Conservation (phyloP, 208 protist species). For the Leishmania guyanensis region DNA sequence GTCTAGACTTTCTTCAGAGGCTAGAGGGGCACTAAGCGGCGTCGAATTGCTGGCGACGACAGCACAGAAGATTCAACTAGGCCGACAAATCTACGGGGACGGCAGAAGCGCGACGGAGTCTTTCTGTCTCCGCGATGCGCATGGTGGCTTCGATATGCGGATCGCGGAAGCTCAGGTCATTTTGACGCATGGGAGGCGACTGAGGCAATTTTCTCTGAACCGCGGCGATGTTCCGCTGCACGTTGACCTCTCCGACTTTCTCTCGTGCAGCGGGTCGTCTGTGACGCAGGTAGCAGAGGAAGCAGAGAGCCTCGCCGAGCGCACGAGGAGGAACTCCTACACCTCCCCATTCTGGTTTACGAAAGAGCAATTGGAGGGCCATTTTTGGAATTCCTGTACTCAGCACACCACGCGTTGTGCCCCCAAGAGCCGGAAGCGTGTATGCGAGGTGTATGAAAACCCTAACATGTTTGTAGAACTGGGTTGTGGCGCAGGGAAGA, state of each 20-base stretch:
- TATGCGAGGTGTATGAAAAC: slow-evolving; percentile 27
- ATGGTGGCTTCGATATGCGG: not conserved
- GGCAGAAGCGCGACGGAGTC: no score
- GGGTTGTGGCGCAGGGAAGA: not conserved
- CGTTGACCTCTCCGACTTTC: slow-evolving; percentile 38
- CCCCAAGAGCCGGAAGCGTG: not conserved
- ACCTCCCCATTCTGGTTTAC: slow-evolving; percentile 67
- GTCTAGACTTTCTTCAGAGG: not conserved
- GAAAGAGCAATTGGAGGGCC: not conserved
- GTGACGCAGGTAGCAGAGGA: slow-evolving; percentile 28
- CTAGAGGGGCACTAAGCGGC: no score
- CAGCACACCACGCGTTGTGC: not conserved
- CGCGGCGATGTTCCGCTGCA: slow-evolving; percentile 35
- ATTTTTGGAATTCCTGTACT: not conserved
- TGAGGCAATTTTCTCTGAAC: slow-evolving; percentile 13
- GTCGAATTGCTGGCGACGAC: not conserved
- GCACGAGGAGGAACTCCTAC: slow-evolving; percentile 20
- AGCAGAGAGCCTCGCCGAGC: slow-evolving; percentile 6
- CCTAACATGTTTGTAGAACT: slow-evolving; percentile 5
- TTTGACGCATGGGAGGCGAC: slow-evolving; percentile 27
- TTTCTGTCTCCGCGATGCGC: not conserved
- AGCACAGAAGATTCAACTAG: not conserved
- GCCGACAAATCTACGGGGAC: not conserved
- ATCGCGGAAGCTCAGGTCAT: slow-evolving; percentile 8
- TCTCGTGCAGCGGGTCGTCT: slow-evolving; percentile 40